Percentiles rank a stretch among this genome's conserved stretches.
These are phyloP conservation scores for Caulochytrium protostelioides DNA, from an alignment of 371 early-diverging fungal genomes.

Conservation along the genomic window DNA sequence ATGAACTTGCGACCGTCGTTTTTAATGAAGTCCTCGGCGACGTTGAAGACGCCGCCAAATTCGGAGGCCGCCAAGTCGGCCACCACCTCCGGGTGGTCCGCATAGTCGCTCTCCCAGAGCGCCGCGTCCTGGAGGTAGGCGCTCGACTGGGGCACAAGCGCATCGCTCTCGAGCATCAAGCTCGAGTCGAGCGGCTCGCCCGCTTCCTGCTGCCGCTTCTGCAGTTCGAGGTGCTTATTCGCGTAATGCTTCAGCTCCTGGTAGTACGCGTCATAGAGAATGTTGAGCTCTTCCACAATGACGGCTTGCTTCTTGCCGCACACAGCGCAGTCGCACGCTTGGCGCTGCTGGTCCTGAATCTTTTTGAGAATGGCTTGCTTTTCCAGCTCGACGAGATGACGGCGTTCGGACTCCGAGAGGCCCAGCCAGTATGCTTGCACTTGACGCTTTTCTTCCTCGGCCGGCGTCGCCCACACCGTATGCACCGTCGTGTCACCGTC, in stretches of 20 bases:
- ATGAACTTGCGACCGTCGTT: slow-evolving; percentile 78
- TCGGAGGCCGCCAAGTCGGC: no score
- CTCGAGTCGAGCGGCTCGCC: no score
- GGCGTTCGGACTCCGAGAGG: slow-evolving; percentile 58
- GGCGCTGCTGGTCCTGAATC: slow-evolving; percentile 81
- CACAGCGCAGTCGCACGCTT: slow-evolving; percentile 66
- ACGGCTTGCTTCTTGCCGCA: slow-evolving; percentile 77
- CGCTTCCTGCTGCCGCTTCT: no score
- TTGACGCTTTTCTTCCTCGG: slow-evolving; percentile 54
- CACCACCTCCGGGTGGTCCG: no score
- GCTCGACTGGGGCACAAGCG: no score
- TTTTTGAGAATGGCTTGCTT: slow-evolving; percentile 74
- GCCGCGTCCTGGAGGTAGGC: no score
- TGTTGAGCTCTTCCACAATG: slow-evolving; percentile 74
- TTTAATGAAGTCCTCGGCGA: slow-evolving; percentile 72
- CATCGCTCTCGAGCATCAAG: no score
- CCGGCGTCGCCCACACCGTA: slow-evolving; percentile 48
- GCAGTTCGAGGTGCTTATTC: slow-evolving; percentile 26
- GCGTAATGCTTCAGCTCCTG: slow-evolving; percentile 74
- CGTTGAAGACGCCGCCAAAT: slow-evolving; percentile 56
- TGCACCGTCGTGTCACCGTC: no score
- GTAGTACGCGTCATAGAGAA: slow-evolving; percentile 77
- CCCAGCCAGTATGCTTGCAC: slow-evolving; percentile 81
- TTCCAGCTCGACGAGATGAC: slow-evolving; percentile 61
- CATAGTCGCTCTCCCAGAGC: no score